Evolutionary conservation across 805 yeast genomes (phyloP).

Genomic region (Zygosaccharomyces rouxii): DNA sequence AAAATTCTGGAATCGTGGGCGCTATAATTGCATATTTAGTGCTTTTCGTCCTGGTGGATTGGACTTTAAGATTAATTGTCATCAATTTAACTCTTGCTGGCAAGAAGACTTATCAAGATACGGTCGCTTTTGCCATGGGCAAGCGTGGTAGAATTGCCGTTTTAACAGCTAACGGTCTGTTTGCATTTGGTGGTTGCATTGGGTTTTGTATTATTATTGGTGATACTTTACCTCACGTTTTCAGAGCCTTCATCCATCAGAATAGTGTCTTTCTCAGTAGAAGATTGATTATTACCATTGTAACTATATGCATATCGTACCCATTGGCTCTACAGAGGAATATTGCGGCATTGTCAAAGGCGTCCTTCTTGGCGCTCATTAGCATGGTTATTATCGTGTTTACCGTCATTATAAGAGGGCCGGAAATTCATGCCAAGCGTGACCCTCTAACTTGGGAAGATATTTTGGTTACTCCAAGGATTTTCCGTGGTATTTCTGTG

Average conservation of each 20-base stretch:
- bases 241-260: slow-evolving; percentile 55
- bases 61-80: slow-evolving; percentile 80
- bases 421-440: slow-evolving; percentile 51
- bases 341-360: slow-evolving; percentile 80
- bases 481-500: slow-evolving; percentile 90
- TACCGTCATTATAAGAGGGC: slow-evolving; percentile 72
- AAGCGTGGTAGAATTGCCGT: slow-evolving; percentile 61
- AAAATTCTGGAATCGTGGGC: slow-evolving; percentile 72
- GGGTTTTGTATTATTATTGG: slow-evolving; percentile 95
- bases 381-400: slow-evolving; percentile 78
- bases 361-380: slow-evolving; percentile 77
- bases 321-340: slow-evolving; percentile 79
- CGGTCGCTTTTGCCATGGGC: slow-evolving; percentile 78
- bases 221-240: slow-evolving; percentile 88
- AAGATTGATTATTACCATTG: slow-evolving; percentile 63
- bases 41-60: slow-evolving; percentile 72
- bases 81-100: slow-evolving; percentile 76
- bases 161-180: slow-evolving; percentile 72
- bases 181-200: slow-evolving; percentile 92
- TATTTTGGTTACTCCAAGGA: slow-evolving; percentile 54
- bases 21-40: slow-evolving; percentile 59
- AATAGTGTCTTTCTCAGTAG: slow-evolving; percentile 35
- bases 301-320: slow-evolving; percentile 68
- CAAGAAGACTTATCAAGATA: slow-evolving; percentile 75
- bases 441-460: slow-evolving; percentile 38